Evolutionary conservation across 1,284 basidiomycete genomes (phyloP), one percentile per base, ranked within the genome.

Genomic region (Malassezia furfur): DNA sequence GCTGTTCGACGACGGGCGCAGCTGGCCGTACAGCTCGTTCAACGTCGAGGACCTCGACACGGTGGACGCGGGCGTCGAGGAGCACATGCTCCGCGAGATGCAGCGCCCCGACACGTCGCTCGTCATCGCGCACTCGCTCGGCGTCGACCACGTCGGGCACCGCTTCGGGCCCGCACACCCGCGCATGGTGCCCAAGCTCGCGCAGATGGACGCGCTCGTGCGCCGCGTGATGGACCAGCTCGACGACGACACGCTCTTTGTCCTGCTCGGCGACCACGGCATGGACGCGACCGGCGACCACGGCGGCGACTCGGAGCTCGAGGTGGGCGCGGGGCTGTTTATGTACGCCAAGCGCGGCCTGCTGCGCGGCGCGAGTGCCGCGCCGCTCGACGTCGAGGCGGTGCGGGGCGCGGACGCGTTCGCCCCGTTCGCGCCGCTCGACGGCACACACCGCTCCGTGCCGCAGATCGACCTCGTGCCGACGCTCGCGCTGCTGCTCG

Each of bases 41-140:
- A 93, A 98, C 75, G 93, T 99, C 57, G 93, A 96, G 76, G 94
- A 98, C 72, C 80, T 98, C 15, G 89, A 98, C 70, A 87, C 88
- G 0, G 94, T 98, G 35, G 94, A 98, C 70, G 80, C 85, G 48
- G 91, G 93, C 9, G 91, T 98, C 53, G 84, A 86, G 39, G 68
- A 77, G 12, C 84, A 89, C 67, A 80, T 98, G n/a, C 84, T 90
- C 63, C 86, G 88, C 0, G 38, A n/a, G 64, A 21, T 63, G 21
- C 60, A 60, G 30, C 50, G 51, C 21, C 37, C 21, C 6, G 15
- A 57, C 39, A 88, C 86, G 86, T 85, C 90, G 68, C 81, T 96
- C 52, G 78, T 93, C 22, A 82, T 99, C 32, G 91, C 88, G 1
- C 94, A 98, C 71, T 88, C 91, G 67, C 81, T 99, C n/a, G 94